A percentile compares a stretch with the other conserved stretches of the same genome.
These are phyloP conservation scores for Amesomyces nigricolor DNA, from an alignment of 2,329 filamentous ascomycete genomes.

Conservation along the genomic window DNA sequence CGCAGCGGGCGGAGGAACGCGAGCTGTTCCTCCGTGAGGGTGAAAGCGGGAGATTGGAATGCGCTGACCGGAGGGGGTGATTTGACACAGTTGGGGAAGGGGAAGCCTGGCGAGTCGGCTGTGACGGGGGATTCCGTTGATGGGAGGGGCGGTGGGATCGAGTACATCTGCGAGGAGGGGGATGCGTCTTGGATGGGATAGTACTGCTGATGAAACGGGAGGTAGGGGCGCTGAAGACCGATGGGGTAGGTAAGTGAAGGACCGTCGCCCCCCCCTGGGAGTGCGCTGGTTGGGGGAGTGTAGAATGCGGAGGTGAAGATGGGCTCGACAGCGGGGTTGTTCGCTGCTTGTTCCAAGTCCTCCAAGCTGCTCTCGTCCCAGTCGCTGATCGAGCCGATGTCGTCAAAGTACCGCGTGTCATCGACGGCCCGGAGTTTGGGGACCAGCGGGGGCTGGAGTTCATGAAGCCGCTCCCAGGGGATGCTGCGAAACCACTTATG, in stretches of 20 bases:
- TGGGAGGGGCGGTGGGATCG: not conserved
- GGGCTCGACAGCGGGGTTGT: slow-evolving; percentile 13
- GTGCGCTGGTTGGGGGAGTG: not conserved
- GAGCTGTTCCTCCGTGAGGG: slow-evolving; percentile 1
- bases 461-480: slow-evolving; percentile 70
- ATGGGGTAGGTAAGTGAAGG: no score
- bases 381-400: slow-evolving; percentile 68
- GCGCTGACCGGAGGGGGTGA: not conserved
- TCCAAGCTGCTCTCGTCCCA: slow-evolving; percentile 46
- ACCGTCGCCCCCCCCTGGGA: no score
- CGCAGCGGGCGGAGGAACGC: slow-evolving; percentile 11
- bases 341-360: slow-evolving; percentile 6
- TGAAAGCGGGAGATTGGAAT: not conserved
- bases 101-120: not conserved
- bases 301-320: not conserved
- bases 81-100: not conserved
- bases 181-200: not conserved
- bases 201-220: not conserved
- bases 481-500: slow-evolving; percentile 82
- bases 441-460: slow-evolving; percentile 68
- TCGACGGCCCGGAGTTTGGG: slow-evolving; percentile 63
- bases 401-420: slow-evolving; percentile 87
- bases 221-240: not conserved
- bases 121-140: slow-evolving; percentile 1
- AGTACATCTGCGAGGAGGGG: not conserved